Evolutionary conservation across 805 yeast genomes (phyloP).

Genomic region (Debaryomyces hansenii): DNA sequence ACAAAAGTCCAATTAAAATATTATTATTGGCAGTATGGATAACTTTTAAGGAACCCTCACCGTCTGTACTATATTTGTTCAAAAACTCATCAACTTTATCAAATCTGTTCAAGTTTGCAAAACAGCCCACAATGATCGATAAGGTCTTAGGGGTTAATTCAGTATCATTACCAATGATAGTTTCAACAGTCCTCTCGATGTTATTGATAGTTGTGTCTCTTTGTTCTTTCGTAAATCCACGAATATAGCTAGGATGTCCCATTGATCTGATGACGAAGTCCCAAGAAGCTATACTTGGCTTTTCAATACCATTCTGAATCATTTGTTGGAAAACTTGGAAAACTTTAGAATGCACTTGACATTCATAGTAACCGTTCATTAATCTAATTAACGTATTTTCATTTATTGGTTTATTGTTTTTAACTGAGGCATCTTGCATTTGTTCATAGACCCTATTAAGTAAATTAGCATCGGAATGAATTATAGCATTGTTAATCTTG

Average conservation of each 20-base stretch:
- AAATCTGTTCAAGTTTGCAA: conserved; percentile 38
- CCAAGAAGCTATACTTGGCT: conserved; percentile 55
- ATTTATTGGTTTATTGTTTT: conserved; percentile 31
- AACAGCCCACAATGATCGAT: conserved; percentile 48
- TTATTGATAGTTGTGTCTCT: conserved; percentile 20
- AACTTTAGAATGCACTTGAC: conserved; percentile 34
- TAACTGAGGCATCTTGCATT: conserved; percentile 20
- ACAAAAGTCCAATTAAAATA: conserved; percentile 44
- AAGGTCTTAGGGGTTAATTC: conserved; percentile 50
- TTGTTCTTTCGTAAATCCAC: conserved; percentile 25
- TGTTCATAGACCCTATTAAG: conserved; percentile 24
- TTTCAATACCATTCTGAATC: conserved; percentile 31
- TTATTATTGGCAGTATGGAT: conserved; percentile 44
- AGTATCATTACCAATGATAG: conserved; percentile 26
- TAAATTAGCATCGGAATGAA: conserved; percentile 14
- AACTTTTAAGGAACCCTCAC: conserved; percentile 24
- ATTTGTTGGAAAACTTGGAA: conserved; percentile 53
- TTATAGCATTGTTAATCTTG: conserved; percentile 21
- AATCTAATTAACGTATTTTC: conserved; percentile 42
- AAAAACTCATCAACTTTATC: conserved; percentile 45
- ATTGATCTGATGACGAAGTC: conserved; percentile 55
- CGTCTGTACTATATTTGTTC: conserved; percentile 22
- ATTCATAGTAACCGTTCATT: conserved; percentile 47
- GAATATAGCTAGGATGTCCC: conserved; percentile 31
- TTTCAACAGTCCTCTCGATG: conserved; percentile 29